These are phyloP conservation scores for Trichocomaceae sp. DNA, from an alignment of 2,329 filamentous ascomycete species.

Conservation along the genomic window DNA sequence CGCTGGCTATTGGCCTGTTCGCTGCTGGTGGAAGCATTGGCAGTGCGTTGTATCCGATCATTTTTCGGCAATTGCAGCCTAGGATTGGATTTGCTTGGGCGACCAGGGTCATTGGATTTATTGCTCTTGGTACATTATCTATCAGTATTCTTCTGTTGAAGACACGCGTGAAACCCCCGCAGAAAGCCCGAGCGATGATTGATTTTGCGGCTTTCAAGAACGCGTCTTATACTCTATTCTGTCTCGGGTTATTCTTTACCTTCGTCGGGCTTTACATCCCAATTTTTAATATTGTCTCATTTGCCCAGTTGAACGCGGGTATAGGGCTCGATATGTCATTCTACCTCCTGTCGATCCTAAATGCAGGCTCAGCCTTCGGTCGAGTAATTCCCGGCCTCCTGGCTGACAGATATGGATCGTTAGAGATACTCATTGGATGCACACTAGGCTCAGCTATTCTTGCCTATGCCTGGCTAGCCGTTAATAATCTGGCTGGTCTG, in stretches of 20 bases:
- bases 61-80: conserved; percentile 29
- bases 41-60: background rate
- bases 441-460: conserved; percentile 34
- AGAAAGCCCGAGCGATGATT: conserved; percentile 38
- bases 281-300: conserved; percentile 26
- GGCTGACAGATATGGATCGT: conserved; percentile 50
- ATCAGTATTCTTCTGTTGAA: conserved; percentile 37
- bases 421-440: conserved; percentile 48
- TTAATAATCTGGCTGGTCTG: conserved; percentile 37
- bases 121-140: conserved; percentile 44
- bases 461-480: conserved; percentile 37
- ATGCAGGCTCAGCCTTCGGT: conserved; percentile 55
- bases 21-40: conserved; percentile 49
- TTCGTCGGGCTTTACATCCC: conserved; percentile 48
- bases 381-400: conserved; percentile 54
- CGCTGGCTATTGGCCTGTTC: conserved; percentile 54
- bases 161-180: conserved; percentile 37
- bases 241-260: conserved; percentile 46
- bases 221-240: conserved; percentile 41
- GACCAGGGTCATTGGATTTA: conserved; percentile 58
- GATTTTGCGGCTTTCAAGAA: conserved; percentile 43
- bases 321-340: conserved; percentile 31
- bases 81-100: conserved; percentile 52
- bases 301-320: conserved; percentile 20
- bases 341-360: conserved; percentile 62